Evolutionary conservation across 2,329 filamentous ascomycete species (phyloP).

Genomic region (Corniculantispora saksenae): DNA sequence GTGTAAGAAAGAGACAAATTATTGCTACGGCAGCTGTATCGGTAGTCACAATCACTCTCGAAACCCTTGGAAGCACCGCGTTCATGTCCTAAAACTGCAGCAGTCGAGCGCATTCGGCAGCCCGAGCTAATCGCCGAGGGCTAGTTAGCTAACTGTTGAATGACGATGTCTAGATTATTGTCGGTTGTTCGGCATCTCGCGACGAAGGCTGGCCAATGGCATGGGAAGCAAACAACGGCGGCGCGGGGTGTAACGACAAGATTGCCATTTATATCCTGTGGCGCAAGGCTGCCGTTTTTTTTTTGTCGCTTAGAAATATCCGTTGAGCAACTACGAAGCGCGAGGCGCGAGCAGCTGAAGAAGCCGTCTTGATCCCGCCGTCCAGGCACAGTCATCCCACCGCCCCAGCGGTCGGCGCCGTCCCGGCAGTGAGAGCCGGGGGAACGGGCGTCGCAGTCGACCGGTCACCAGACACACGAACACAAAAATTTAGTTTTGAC

Average conservation of each 20-base stretch:
- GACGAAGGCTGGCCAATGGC: not conserved
- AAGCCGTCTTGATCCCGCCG: slow-evolving; percentile 10
- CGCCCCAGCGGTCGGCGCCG: too few species aligned
- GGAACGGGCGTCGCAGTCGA: not conserved
- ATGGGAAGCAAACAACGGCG: not conserved
- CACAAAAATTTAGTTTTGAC: not conserved
- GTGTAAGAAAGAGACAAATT: too few species aligned
- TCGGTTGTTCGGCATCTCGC: not conserved
- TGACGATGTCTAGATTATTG: not conserved
- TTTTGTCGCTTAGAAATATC: not conserved
- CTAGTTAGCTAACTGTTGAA: too few species aligned
- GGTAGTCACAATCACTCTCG: not conserved
- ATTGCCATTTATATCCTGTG: not conserved
- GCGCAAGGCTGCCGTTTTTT: too few species aligned
- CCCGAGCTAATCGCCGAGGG: slow-evolving; percentile 10
- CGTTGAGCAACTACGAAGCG: not conserved
- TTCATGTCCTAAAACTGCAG: not conserved
- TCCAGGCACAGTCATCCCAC: not conserved
- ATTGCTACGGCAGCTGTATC: not conserved
- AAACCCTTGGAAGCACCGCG: not conserved
- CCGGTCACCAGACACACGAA: not conserved
- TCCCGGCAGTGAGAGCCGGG: not conserved
- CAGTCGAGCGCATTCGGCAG: not conserved
- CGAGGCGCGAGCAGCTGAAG: not conserved
- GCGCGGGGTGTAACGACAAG: not conserved